Evolutionary conservation across 108 stramenopile genomes (phyloP).

Genomic region (Mediolabrus comicus): DNA sequence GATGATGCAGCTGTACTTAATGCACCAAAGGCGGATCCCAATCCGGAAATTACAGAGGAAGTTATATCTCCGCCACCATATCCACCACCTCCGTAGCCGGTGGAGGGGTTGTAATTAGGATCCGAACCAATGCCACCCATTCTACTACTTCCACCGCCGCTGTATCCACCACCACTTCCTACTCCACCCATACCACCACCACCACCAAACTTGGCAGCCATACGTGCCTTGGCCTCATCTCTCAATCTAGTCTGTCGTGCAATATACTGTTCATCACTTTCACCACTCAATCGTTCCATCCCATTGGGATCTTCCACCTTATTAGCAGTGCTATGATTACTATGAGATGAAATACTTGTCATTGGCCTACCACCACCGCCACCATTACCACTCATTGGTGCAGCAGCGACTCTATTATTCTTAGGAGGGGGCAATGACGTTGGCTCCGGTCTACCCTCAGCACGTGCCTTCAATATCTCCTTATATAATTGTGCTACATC

Average conservation of each 20-base stretch:
- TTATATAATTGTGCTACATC: constrained; percentile 88
- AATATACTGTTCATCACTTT: constrained; percentile 89
- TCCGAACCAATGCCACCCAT: constrained; percentile 84
- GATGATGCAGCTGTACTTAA: constrained; percentile 33
- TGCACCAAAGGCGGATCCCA: constrained; percentile 63
- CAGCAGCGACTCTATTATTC: constrained; percentile 5
- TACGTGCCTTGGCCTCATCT: constrained; percentile 80
- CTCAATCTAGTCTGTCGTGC: constrained; percentile 87
- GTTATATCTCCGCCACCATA: constrained; percentile 45
- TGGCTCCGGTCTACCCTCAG: constrained; percentile 76
- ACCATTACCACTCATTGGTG: constrained; percentile 2
- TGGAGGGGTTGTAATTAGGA: constrained; percentile 68
- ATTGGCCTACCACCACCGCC: constrained; percentile 2
- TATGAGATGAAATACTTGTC: constrained; percentile 33
- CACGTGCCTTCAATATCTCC: constrained; percentile 77
- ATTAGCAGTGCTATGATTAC: constrained; percentile 15
- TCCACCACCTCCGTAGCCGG: constrained; percentile 29
- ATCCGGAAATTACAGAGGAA: constrained; percentile 49
- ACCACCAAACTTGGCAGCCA: constrained; percentile 87
- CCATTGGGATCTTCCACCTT: constrained; percentile 68
- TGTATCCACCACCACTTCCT: constrained; percentile 34
- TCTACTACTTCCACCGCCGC: constrained; percentile 53
- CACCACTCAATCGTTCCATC: constrained; percentile 89
- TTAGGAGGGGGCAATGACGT: constrained; percentile 53
- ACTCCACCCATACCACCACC: constrained; percentile 56